Conservation (phyloP, 305 asterid species). For the Fraxinus greggii region DNA sequence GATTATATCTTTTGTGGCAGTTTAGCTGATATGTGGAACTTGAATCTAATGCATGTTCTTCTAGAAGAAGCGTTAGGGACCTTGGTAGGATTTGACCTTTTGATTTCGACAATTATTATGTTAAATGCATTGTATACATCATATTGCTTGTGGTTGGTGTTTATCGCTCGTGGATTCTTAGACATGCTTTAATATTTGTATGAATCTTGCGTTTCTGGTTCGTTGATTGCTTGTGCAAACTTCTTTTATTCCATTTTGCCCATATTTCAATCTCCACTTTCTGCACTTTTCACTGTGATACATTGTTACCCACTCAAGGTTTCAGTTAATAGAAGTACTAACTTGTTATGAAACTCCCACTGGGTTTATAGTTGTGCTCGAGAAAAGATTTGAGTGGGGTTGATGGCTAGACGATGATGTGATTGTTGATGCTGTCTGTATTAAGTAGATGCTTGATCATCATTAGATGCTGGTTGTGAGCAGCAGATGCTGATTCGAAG, state of each 20-base stretch:
- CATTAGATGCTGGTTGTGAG: slow-evolving; percentile 19
- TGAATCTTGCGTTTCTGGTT: not conserved
- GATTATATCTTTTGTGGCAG: slow-evolving; percentile 12
- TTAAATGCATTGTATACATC: not conserved
- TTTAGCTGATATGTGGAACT: slow-evolving; percentile 6
- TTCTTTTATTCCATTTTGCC: not conserved
- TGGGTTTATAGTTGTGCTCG: slow-evolving; percentile 27
- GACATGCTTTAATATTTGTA: not conserved
- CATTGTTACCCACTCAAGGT: not conserved
- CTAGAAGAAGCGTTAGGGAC: slow-evolving; percentile 17
- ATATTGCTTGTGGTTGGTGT: slow-evolving; percentile 7
- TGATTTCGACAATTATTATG: not conserved
- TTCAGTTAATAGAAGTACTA: slow-evolving; percentile 14
- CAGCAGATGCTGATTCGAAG: slow-evolving; percentile 20
- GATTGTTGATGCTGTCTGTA: slow-evolving; percentile 28
- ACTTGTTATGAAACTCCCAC: slow-evolving; percentile 21
- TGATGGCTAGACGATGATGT: slow-evolving; percentile 26
- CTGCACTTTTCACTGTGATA: not conserved
- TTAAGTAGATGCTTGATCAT: slow-evolving; percentile 25
- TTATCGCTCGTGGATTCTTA: not conserved
- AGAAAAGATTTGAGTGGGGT: slow-evolving; percentile 24
- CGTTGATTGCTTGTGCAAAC: not conserved
- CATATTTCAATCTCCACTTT: not conserved
- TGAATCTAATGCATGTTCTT: slow-evolving; percentile 19
- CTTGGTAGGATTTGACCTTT: slow-evolving; percentile 13